Evolutionary conservation across 1,284 basidiomycete genomes (phyloP).

Genomic region (Melanopsichium pennsylvanicum): DNA sequence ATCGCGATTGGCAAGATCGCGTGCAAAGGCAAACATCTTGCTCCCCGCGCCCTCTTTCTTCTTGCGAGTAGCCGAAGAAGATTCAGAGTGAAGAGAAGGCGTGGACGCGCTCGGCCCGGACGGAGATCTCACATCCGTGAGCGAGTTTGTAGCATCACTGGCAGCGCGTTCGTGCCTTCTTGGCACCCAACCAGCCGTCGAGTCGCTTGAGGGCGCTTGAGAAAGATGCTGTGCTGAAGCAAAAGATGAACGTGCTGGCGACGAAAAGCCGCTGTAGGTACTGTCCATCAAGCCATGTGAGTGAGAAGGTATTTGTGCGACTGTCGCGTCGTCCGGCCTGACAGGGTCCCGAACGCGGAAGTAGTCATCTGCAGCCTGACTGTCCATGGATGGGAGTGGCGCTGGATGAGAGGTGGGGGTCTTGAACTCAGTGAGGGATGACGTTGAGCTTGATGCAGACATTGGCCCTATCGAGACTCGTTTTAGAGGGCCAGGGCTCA

Average conservation of each 20-base stretch:
- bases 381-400: slow-evolving; percentile 7
- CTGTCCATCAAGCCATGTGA: slow-evolving; percentile 6
- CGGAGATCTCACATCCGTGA: slow-evolving; percentile 8
- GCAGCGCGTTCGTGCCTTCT: slow-evolving; percentile 23
- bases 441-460: slow-evolving; percentile 17
- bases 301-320: slow-evolving; percentile 5
- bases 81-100: slow-evolving; percentile 29
- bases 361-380: slow-evolving; percentile 14
- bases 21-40: slow-evolving; percentile 39
- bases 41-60: slow-evolving; percentile 30
- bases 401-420: slow-evolving; percentile 11
- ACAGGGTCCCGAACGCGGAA: slow-evolving; percentile 11
- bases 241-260: slow-evolving; percentile 15
- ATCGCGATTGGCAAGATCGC: slow-evolving; percentile 23
- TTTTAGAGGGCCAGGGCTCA: background rate
- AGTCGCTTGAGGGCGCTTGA: slow-evolving; percentile 23
- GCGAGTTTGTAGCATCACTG: slow-evolving; percentile 21
- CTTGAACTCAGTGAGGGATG: slow-evolving; percentile 15
- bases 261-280: slow-evolving; percentile 13
- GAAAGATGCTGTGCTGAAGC: slow-evolving; percentile 15
- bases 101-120: slow-evolving; percentile 15
- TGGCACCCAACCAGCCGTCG: slow-evolving; percentile 4
- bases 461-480: slow-evolving; percentile 3
- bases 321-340: background rate
- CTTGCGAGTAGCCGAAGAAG: slow-evolving; percentile 20